Conservation (phyloP, 2,329 filamentous ascomycete genomes). For the Exophiala xenobiotica region DNA sequence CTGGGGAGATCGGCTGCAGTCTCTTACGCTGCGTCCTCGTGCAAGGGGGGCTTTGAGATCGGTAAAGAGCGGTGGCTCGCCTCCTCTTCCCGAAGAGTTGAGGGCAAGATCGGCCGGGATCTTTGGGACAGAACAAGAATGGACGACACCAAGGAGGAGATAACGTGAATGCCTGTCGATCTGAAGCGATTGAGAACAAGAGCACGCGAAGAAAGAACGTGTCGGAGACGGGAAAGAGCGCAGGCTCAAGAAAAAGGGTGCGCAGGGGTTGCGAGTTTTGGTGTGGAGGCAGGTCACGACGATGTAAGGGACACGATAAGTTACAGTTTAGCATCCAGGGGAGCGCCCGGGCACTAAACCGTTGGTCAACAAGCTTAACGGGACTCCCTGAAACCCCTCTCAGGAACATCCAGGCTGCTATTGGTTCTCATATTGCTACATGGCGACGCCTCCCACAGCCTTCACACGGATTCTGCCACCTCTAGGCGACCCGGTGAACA, state of each 20-base stretch:
- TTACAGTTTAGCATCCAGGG: background rate
- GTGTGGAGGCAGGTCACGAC: background rate
- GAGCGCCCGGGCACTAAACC: background rate
- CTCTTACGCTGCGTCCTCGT: background rate
- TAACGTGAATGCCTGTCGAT: background rate
- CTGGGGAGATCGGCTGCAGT: background rate
- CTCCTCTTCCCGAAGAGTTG: background rate
- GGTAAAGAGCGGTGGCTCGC: background rate
- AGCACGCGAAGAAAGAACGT: background rate
- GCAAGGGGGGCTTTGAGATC: background rate
- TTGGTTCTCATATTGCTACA: slow-evolving; percentile 26
- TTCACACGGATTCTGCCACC: background rate
- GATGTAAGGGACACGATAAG: too few species aligned
- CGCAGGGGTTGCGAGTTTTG: background rate
- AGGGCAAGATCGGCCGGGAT: background rate
- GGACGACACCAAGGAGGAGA: background rate
- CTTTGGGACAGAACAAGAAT: background rate
- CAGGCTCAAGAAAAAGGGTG: background rate
- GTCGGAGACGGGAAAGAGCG: slow-evolving; percentile 1
- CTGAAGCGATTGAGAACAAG: background rate
- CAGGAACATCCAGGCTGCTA: background rate
- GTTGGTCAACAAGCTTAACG: background rate
- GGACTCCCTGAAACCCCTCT: background rate
- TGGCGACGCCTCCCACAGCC: background rate
- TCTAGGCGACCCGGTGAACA: background rate